Percentiles rank a stretch among this genome's conserved stretches.
These are phyloP conservation scores for Vaccinium macrocarpon DNA, from an alignment of 148 eudicot species.

Conservation along the genomic window DNA sequence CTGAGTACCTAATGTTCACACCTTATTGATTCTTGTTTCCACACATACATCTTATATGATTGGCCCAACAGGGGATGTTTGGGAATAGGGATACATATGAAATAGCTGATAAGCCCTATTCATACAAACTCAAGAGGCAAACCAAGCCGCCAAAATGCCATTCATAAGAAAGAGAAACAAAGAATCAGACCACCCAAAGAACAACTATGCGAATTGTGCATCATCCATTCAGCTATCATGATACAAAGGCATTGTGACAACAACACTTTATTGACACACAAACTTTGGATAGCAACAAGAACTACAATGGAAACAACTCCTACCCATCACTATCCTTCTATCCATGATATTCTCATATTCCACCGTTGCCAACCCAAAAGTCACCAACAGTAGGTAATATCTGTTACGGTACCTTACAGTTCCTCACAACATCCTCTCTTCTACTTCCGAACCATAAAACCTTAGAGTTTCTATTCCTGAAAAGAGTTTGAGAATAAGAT, in stretches of 20 bases:
- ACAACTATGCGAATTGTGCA: neutral
- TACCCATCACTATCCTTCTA: neutral
- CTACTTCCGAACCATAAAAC: neutral
- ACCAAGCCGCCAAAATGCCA: constrained; percentile 1
- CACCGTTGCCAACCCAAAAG: neutral
- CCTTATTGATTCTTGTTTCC: neutral
- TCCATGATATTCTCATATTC: neutral
- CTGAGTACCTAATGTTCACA: neutral
- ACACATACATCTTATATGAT: neutral
- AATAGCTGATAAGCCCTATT: neutral
- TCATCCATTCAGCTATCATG: neutral
- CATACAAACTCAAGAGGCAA: neutral
- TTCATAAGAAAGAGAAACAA: neutral
- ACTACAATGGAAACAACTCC: neutral
- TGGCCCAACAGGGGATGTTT: neutral
- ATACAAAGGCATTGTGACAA: neutral
- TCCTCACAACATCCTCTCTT: neutral
- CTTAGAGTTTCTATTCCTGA: neutral
- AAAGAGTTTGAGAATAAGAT: neutral
- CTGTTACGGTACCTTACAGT: neutral
- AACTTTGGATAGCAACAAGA: neutral
- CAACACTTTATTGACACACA: neutral
- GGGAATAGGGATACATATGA: constrained; percentile 5
- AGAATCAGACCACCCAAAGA: neutral
- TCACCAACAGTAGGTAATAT: neutral